Evolutionary conservation across 1,284 basidiomycete genomes (phyloP), one percentile per base, ranked within the genome.

Genomic region (Apiotrichum gracile): DNA sequence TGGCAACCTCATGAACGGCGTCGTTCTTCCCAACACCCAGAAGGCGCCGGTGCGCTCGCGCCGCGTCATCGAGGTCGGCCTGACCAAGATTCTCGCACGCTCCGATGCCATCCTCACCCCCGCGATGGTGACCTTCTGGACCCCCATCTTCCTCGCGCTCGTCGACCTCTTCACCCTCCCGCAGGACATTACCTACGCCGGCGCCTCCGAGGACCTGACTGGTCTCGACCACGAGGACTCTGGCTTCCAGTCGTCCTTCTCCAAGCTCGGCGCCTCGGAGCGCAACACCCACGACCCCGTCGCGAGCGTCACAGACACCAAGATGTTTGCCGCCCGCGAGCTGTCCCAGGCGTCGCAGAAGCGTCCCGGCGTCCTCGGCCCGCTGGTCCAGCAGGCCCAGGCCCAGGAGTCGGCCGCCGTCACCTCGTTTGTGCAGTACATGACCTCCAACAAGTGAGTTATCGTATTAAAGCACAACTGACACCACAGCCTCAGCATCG

Each of bases 201-300:
- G 33, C 34, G 70, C 70, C 2, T 75, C 61, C 17, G 76, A 82
- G 22, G 84, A 88, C 54, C 68, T 84, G 2, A 68, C 71, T 14
- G 65, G 61, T 29, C 67, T 94, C 42, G 94, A 97, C 72, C 85
- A 84, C 60, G 93, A 97, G 68, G 94, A 86, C 9, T 84, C 85
- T 5, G 89, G 91, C 0, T 98, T 97, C 77, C 94, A 98, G 71
- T 88, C 88, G 0, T 85, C 87, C 3, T 98, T 94, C 76, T 92
- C 91, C 50, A 83, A 87, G 43, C 81, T 98, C 12, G 91, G 90
- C 0, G 89, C 94, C 0, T 86, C 87, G 17, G 77, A 79, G 62
- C 66, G 67, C 25, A 60, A 63, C 1, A 62, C 62, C 13, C 62
- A 69, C 26, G 78, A 80, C 58, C 75, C 78, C 0, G 73, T 77